Percentiles rank a stretch among this genome's conserved stretches.
Evolutionary conservation across 345 rosid species (phyloP).

Genomic region (Fremontodendron californicum): DNA sequence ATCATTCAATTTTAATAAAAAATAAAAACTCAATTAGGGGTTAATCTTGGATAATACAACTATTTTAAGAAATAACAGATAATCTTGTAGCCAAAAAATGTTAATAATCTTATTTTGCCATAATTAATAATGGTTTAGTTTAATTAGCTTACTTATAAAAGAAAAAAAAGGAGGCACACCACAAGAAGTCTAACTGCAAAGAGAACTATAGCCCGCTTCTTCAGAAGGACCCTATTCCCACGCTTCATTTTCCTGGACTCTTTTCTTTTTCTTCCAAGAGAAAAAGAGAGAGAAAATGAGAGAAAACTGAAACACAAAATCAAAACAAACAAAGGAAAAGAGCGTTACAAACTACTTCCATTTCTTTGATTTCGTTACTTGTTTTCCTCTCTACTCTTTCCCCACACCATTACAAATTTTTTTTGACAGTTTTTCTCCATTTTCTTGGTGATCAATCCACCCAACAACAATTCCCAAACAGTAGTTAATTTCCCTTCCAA

Average conservation of each 20-base stretch:
- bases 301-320: background rate
- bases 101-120: no score
- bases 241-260: slow-evolving; percentile 29
- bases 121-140: no score
- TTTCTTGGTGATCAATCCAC: background rate
- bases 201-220: slow-evolving; percentile 28
- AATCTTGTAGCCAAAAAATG: no score
- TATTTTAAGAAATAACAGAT: no score
- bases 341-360: background rate
- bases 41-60: no score
- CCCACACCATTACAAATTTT: background rate
- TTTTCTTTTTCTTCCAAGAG: background rate
- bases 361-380: background rate
- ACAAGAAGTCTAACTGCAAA: background rate
- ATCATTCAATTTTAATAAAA: no score
- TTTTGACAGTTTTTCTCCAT: background rate
- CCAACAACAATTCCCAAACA: background rate
- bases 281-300: slow-evolving; percentile 1
- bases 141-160: no score
- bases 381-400: no score
- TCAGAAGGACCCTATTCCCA: slow-evolving; percentile 32
- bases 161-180: background rate
- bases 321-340: background rate
- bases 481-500: background rate
- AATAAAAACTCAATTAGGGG: no score